phyloP scores from a whole-genome alignment of 208 protist genomes.

The Tetramitus jugosus region DNA sequence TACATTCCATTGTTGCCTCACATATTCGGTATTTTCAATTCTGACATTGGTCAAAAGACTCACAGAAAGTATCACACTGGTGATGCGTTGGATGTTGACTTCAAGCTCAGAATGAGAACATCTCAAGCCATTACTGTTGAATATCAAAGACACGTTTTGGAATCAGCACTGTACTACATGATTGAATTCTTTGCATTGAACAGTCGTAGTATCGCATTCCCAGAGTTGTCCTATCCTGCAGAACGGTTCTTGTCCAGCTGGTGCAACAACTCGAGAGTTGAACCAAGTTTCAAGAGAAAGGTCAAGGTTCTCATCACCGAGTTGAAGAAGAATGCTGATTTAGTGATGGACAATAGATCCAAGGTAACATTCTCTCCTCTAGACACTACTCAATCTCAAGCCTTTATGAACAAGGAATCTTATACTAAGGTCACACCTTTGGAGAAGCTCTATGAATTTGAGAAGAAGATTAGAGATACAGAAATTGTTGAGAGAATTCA shows the following conservation, averaged over 20 bases:
- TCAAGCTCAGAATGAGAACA: not conserved
- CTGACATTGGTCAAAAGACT: not conserved
- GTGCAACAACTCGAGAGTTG: not conserved
- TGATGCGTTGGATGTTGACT: not conserved
- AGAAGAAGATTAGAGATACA: not conserved
- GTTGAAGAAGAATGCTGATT: not conserved
- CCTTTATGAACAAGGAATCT: not conserved
- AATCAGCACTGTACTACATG: not conserved
- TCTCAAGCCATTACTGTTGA: not conserved
- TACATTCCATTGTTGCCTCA: not conserved
- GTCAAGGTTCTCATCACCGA: not conserved
- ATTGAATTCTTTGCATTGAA: not conserved
- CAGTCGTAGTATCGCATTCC: not conserved
- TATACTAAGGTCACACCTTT: constrained; percentile 13
- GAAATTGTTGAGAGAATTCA: not conserved
- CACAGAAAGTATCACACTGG: not conserved
- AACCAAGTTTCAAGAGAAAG: not conserved
- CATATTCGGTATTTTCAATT: not conserved
- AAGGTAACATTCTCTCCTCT: not conserved
- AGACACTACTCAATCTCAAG: not conserved
- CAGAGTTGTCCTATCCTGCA: constrained; percentile 4
- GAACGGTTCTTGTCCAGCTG: not conserved
- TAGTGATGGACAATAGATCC: not conserved
- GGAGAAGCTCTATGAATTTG: not conserved
- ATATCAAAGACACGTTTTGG: not conserved